phyloP scores from a whole-genome alignment of 192 early-diverging fungal genomes.

The Umbelopsis isabellina region DNA sequence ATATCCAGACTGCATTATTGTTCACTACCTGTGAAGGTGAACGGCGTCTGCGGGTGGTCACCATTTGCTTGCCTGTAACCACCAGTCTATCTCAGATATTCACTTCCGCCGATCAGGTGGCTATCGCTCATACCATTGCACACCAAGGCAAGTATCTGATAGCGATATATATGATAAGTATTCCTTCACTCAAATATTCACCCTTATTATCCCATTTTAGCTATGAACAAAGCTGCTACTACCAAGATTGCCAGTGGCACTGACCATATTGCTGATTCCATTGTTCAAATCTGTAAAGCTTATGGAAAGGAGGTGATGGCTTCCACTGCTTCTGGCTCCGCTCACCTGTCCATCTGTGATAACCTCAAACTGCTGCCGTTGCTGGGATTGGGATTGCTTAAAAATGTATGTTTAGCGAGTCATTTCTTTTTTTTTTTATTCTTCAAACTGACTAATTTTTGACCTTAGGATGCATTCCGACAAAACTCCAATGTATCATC shows the following conservation, averaged over 20 bases:
- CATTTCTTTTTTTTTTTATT: conserved; percentile 18
- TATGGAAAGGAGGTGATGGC: conserved; percentile 73
- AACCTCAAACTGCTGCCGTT: conserved; percentile 76
- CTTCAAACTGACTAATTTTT: conserved; percentile 22
- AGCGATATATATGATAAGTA: not conserved
- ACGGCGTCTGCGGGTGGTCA: conserved; percentile 68
- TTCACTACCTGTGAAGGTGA: conserved; percentile 73
- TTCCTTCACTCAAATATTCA: not conserved
- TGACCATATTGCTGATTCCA: conserved; percentile 71
- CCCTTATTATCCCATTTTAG: conserved; percentile 33
- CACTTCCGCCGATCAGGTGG: conserved; percentile 56
- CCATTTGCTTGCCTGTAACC: conserved; percentile 64
- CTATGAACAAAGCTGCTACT: conserved; percentile 73
- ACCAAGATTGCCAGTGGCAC: conserved; percentile 82
- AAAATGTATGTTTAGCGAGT: conserved; percentile 55
- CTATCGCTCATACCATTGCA: conserved; percentile 54
- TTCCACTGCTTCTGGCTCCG: conserved; percentile 57
- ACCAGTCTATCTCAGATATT: conserved; percentile 58
- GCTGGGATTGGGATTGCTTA: conserved; percentile 68
- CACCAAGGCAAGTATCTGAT: conserved; percentile 29
- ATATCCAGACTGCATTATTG: conserved; percentile 72
- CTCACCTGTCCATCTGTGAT: conserved; percentile 72
- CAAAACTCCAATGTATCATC: conserved; percentile 47
- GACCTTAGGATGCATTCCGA: conserved; percentile 41
- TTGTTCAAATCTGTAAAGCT: conserved; percentile 69